Evolutionary conservation across 1,284 basidiomycete species (phyloP).

Genomic region (Schizophyllum amplum): DNA sequence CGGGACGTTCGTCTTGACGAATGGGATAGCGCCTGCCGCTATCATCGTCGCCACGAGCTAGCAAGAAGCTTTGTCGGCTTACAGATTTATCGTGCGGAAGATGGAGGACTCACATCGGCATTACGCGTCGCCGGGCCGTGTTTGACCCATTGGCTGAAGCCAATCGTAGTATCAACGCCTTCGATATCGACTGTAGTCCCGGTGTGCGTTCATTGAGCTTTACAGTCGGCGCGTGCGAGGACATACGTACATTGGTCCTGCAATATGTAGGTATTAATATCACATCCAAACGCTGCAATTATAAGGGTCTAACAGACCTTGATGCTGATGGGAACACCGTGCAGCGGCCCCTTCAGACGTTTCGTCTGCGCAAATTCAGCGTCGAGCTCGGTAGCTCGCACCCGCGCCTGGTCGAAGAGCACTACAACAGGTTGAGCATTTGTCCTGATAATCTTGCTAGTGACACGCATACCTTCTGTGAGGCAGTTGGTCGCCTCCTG

Average conservation of each 20-base stretch:
- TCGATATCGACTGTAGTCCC: constrained; percentile 40
- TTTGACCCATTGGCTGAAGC: constrained; percentile 63
- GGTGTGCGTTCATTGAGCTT: constrained; percentile 9
- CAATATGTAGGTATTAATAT: constrained; percentile 22
- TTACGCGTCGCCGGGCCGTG: constrained; percentile 43
- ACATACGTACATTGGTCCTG: constrained; percentile 54
- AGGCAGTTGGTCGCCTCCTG: constrained; percentile 68
- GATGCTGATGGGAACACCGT: constrained; percentile 76
- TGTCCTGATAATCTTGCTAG: not conserved
- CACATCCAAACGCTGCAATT: not conserved
- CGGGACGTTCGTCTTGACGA: constrained; percentile 57
- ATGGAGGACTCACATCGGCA: constrained; percentile 41
- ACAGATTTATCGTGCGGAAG: not conserved
- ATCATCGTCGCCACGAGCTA: constrained; percentile 37
- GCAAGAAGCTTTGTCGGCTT: not conserved
- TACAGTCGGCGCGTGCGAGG: not conserved
- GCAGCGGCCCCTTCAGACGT: constrained; percentile 60
- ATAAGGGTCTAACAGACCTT: constrained; percentile 20
- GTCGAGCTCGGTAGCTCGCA: constrained; percentile 58
- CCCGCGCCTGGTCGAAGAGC: constrained; percentile 61
- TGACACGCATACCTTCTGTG: constrained; percentile 53
- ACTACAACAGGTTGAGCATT: constrained; percentile 29
- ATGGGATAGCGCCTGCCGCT: constrained; percentile 40
- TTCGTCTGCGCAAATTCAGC: constrained; percentile 54
- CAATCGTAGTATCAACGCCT: constrained; percentile 64